These are phyloP conservation scores for Diaporthe velutina DNA, from an alignment of 2,329 filamentous ascomycete genomes.

Conservation along the genomic window DNA sequence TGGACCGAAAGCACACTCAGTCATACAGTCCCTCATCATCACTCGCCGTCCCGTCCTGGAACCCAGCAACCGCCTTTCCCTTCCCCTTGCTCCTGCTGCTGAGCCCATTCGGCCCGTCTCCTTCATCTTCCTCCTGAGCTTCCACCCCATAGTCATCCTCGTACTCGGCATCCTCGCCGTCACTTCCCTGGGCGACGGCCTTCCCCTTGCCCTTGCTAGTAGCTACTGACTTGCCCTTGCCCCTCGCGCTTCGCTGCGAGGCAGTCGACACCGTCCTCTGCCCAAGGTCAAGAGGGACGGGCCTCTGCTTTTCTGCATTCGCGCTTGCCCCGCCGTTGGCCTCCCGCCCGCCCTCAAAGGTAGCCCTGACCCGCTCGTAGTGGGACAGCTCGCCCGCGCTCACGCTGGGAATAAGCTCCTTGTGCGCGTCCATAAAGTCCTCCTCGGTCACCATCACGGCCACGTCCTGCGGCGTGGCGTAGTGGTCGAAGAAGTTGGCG, in stretches of 20 bases:
- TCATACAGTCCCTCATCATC: slow-evolving; percentile 70
- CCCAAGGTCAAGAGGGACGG: slow-evolving; percentile 43
- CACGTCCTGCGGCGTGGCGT: slow-evolving; percentile 84
- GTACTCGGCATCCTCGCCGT: slow-evolving; percentile 51
- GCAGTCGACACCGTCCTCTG: slow-evolving; percentile 46
- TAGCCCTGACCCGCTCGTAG: slow-evolving; percentile 85
- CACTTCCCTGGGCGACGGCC: slow-evolving; percentile 54
- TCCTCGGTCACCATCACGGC: slow-evolving; percentile 89
- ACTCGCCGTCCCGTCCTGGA: slow-evolving; percentile 66
- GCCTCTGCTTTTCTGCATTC: slow-evolving; percentile 40
- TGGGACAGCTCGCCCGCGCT: slow-evolving; percentile 92
- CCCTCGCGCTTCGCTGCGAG: slow-evolving; percentile 46
- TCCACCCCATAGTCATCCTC: slow-evolving; percentile 49
- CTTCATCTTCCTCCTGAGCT: slow-evolving; percentile 43
- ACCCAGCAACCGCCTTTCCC: slow-evolving; percentile 66
- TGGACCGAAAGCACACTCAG: slow-evolving; percentile 46
- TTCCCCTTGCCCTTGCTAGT: slow-evolving; percentile 51
- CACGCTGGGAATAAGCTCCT: slow-evolving; percentile 92
- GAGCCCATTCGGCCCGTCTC: slow-evolving; percentile 43
- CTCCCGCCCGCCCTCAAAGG: slow-evolving; percentile 79
- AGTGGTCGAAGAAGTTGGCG: slow-evolving; percentile 96
- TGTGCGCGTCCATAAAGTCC: slow-evolving; percentile 86
- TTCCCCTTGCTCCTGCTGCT: slow-evolving; percentile 61
- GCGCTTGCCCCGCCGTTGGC: slow-evolving; percentile 53
- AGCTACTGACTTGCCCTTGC: slow-evolving; percentile 50